Conservation (phyloP, 2,329 filamentous ascomycete species). For the Venturia asperata region DNA sequence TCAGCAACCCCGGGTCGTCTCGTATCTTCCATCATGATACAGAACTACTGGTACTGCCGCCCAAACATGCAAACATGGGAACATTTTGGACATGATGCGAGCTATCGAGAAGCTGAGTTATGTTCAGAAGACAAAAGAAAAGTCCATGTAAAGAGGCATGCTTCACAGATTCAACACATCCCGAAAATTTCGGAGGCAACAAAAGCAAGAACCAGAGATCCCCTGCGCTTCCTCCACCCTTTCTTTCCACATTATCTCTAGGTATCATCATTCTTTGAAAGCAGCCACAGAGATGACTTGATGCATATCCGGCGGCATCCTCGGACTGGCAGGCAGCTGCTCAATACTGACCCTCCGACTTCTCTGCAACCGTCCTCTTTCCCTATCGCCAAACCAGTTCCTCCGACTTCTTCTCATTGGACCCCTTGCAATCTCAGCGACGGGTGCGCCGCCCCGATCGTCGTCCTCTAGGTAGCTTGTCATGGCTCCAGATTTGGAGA, state of each 20-base stretch:
- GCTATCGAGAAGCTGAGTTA: no score
- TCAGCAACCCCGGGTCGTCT: neutral
- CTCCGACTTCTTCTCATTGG: neutral
- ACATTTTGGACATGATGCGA: no score
- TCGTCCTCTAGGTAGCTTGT: neutral
- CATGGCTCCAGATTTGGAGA: neutral
- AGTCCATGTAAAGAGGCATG: neutral
- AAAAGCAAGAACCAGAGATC: neutral
- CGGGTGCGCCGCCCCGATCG: neutral
- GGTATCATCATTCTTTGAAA: neutral
- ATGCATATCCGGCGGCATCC: neutral
- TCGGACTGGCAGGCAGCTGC: neutral
- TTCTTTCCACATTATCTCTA: neutral
- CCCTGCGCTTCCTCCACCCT: neutral
- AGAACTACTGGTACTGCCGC: no score
- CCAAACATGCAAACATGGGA: no score
- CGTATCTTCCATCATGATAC: neutral
- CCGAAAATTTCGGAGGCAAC: neutral
- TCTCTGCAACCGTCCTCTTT: neutral
- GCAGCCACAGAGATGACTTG: slow-evolving; percentile 9
- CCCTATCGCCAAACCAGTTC: neutral
- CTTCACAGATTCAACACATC: neutral
- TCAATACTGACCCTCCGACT: neutral
- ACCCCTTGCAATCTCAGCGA: neutral
- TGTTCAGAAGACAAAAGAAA: neutral